Percentiles rank a stretch among this genome's conserved stretches.
Conservation (phyloP, 495 filamentous ascomycete genomes). For the Sordaria brevicollis region DNA sequence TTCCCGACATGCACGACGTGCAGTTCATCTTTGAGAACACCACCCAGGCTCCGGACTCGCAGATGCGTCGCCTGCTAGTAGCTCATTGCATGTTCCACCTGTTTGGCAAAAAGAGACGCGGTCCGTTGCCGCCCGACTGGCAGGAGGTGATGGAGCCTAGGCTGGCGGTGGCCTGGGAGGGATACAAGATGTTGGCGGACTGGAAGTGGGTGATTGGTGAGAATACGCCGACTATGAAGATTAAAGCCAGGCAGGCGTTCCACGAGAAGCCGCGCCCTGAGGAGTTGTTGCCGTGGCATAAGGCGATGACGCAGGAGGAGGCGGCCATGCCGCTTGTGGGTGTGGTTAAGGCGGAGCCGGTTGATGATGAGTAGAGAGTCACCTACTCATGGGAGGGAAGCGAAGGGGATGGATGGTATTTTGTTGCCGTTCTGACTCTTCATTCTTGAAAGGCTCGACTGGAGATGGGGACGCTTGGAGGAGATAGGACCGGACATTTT, state of each 20-base stretch:
- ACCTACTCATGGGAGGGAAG: not conserved
- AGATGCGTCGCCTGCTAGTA: slow-evolving; percentile 14
- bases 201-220: slow-evolving; percentile 19
- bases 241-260: slow-evolving; percentile 13
- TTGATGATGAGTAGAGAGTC: not conserved
- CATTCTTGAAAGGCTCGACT: too few relatives aligned
- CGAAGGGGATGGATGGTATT: not conserved
- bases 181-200: slow-evolving; percentile 18
- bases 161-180: slow-evolving; percentile 3
- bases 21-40: slow-evolving; percentile 16
- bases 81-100: slow-evolving; percentile 15
- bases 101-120: slow-evolving; percentile 6
- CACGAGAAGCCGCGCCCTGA: slow-evolving; percentile 8
- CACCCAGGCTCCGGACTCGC: not conserved
- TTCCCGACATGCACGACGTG: slow-evolving; percentile 12
- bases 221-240: slow-evolving; percentile 17
- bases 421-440: not conserved
- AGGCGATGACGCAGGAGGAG: not conserved
- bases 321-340: not conserved
- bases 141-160: not conserved
- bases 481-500: not conserved
- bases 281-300: not conserved
- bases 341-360: slow-evolving; percentile 1
- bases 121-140: slow-evolving; percentile 11
- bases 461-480: too few relatives aligned